Evolutionary conservation across 768 basidiomycete genomes (phyloP).

Genomic region (Mycena polygramma): DNA sequence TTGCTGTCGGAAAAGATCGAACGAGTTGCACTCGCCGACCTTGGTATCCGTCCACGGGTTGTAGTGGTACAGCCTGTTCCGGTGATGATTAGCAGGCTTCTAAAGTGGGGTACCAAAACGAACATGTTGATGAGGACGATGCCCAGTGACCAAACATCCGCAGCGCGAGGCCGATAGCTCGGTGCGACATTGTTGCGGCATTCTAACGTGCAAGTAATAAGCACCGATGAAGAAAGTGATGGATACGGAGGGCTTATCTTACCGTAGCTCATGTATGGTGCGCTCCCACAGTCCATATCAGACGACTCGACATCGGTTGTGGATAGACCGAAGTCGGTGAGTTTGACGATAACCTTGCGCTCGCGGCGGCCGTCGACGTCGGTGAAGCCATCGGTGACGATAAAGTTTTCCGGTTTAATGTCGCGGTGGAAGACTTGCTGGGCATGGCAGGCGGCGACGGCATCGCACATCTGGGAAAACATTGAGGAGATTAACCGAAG

Average conservation of each 20-base stretch:
- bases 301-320: constrained; percentile 90
- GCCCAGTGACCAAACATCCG: constrained; percentile 99
- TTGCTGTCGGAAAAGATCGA: constrained; percentile 81
- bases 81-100: constrained; percentile 30
- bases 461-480: constrained; percentile 99
- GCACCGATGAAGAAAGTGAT: constrained; percentile 17
- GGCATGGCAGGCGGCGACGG: constrained; percentile 94
- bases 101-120: constrained; percentile 42
- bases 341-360: constrained; percentile 94
- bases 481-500: constrained; percentile 95
- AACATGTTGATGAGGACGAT: constrained; percentile 99
- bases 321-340: constrained; percentile 96
- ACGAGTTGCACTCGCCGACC: constrained; percentile 83
- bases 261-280: constrained; percentile 99
- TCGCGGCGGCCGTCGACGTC: constrained; percentile 72
- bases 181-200: constrained; percentile 98
- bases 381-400: constrained; percentile 86
- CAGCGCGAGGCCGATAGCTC: constrained; percentile 92
- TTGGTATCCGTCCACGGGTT: constrained; percentile 99
- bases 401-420: constrained; percentile 99
- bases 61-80: constrained; percentile 90
- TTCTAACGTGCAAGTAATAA: constrained; percentile 64
- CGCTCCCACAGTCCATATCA: constrained; percentile 98
- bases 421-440: constrained; percentile 95
- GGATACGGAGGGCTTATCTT: constrained; percentile 45